Conservation (phyloP, 1,284 basidiomycete genomes). For the Pseudozyma thailandica region DNA sequence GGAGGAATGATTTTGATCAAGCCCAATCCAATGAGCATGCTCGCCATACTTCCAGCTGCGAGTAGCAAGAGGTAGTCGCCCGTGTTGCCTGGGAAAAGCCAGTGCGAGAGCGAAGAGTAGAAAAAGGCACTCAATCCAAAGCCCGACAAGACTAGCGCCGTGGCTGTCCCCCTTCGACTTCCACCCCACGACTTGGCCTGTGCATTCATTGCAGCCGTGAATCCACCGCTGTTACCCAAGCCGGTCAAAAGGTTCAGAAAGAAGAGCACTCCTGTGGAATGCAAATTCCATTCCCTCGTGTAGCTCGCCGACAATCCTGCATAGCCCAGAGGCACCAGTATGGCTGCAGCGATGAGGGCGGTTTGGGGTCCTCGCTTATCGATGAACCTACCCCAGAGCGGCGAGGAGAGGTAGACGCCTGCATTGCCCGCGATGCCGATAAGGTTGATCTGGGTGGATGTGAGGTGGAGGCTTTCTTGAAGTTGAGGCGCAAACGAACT, state of each 20-base stretch:
- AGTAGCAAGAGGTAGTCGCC: constrained; percentile 78
- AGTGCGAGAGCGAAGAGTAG: constrained; percentile 77
- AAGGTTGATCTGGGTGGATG: constrained; percentile 67
- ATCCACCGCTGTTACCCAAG: constrained; percentile 60
- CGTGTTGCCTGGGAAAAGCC: constrained; percentile 77
- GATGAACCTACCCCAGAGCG: constrained; percentile 63
- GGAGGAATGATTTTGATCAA: constrained; percentile 75
- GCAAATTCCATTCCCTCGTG: constrained; percentile 32
- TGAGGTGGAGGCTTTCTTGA: constrained; percentile 64
- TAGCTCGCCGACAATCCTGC: constrained; percentile 49
- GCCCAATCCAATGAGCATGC: constrained; percentile 77
- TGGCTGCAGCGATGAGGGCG: constrained; percentile 50
- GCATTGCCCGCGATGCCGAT: constrained; percentile 69
- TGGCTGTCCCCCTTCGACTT: constrained; percentile 74
- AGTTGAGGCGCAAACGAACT: constrained; percentile 68
- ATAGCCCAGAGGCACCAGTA: constrained; percentile 57
- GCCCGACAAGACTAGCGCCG: constrained; percentile 80
- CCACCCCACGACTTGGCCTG: constrained; percentile 65
- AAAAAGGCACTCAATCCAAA: constrained; percentile 85
- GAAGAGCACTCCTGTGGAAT: constrained; percentile 48
- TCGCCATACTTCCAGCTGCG: constrained; percentile 76
- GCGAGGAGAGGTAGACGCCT: constrained; percentile 66
- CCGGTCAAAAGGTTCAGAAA: constrained; percentile 60
- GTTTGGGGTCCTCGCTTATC: constrained; percentile 59
- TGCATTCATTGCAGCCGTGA: constrained; percentile 67